phyloP scores from a whole-genome alignment of 495 filamentous ascomycete species.

The Aspergillus nidulans region DNA sequence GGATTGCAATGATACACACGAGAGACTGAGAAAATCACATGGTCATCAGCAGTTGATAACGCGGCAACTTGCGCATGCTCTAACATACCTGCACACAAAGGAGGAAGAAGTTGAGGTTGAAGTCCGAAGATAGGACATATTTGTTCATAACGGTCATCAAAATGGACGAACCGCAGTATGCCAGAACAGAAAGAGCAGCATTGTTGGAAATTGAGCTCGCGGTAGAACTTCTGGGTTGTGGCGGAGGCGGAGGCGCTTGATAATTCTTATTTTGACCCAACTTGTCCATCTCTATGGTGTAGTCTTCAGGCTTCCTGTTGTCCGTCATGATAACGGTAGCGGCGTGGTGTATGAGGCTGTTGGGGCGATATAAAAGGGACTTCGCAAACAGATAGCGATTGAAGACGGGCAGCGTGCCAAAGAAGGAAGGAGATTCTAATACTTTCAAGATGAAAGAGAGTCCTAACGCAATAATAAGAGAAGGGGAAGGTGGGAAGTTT shows the following conservation, averaged over 20 bases:
- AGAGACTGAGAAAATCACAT: constrained; percentile 57
- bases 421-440: neutral
- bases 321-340: constrained; percentile 52
- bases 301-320: constrained; percentile 85
- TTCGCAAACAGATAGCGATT: neutral
- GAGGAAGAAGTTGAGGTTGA: constrained; percentile 97
- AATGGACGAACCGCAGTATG: constrained; percentile 93
- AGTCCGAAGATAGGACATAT: constrained; percentile 84
- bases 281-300: constrained; percentile 65
- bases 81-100: constrained; percentile 77
- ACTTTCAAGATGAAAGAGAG: neutral
- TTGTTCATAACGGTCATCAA: constrained; percentile 99
- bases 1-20: constrained; percentile 87
- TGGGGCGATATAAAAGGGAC: neutral
- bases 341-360: neutral
- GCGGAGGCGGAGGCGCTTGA: constrained; percentile 42
- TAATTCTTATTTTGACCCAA: constrained; percentile 58
- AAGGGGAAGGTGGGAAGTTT: neutral
- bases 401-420: neutral
- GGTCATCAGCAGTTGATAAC: constrained; percentile 10
- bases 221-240: constrained; percentile 29
- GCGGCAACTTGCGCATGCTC: neutral
- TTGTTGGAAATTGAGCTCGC: constrained; percentile 54
- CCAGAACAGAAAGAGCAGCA: constrained; percentile 73
- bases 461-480: neutral